Conservation (phyloP, 805 yeast genomes). For the Yamadazyma takamatsuzukensis region DNA sequence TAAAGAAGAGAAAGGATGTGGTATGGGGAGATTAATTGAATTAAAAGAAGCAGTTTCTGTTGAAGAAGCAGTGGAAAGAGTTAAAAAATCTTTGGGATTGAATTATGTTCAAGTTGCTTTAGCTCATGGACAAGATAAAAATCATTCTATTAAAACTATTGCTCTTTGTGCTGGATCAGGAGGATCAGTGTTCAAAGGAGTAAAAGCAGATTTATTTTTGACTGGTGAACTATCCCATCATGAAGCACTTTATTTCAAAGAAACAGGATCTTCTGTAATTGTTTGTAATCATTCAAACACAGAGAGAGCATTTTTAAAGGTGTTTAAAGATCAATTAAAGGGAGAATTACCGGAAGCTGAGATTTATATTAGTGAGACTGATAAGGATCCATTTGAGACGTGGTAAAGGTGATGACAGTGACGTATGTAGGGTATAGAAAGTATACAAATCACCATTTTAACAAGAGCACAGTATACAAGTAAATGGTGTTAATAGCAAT, state of each 20-base stretch:
- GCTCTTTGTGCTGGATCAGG: constrained; percentile 98
- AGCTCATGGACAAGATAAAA: constrained; percentile 19
- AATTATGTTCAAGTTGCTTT: constrained; percentile 60
- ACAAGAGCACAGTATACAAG: too few relatives aligned
- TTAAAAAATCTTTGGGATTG: constrained; percentile 54
- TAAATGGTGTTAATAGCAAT: too few relatives aligned
- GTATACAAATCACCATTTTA: too few relatives aligned
- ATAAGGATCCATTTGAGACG: constrained; percentile 58
- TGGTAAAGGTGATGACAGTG: too few relatives aligned
- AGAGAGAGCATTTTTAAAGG: constrained; percentile 76
- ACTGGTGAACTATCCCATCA: constrained; percentile 97
- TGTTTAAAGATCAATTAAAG: constrained; percentile 48
- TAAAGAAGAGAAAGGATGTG: constrained; percentile 49
- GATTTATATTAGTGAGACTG: constrained; percentile 51
- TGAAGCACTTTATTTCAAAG: constrained; percentile 71
- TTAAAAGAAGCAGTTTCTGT: constrained; percentile 45
- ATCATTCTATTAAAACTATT: constrained; percentile 44
- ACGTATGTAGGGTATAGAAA: too few relatives aligned
- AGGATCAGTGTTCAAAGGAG: constrained; percentile 64
- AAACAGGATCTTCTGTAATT: constrained; percentile 67
- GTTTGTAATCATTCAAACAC: constrained; percentile 89
- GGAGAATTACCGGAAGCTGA: constrained; percentile 42
- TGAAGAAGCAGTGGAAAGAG: constrained; percentile 40
- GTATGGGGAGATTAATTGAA: constrained; percentile 74
- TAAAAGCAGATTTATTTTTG: constrained; percentile 63